Evolutionary conservation across 257 asterid species (phyloP), one percentile per base, ranked within the genome.

Genomic region (Solanum phureja): DNA sequence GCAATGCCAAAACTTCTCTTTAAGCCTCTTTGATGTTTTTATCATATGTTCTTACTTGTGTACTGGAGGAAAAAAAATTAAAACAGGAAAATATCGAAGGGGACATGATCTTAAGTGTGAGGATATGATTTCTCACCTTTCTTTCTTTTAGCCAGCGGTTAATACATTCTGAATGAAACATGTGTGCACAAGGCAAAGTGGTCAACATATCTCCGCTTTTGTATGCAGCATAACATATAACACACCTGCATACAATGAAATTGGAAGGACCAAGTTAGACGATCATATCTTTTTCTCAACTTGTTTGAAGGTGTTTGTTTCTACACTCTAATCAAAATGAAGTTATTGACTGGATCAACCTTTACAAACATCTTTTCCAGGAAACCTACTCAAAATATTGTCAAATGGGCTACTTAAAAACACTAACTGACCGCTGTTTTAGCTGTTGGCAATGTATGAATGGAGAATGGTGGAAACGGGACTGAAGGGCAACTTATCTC

Each of bases 131-230:
- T 60, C 79, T 87, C 87, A 95, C 99, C 96, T 94, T 95, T 34
- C 90, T 95, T 84, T 89, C 93, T 84, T 91, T 92, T 90, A 97
- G 89, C 98, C 99, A 95, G 44, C 91, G 94, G 6, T 73, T 89
- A 89, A 97, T 95, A 88, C 99, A 97, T 31, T 88, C 86, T 16
- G 95, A 92, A 89, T 97, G 99, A 90, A 94, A 97, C 84, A 90
- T 93, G 91, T 97, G 99, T 6, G 95, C 93, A 83, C 99, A 97
- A 64, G 98, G 99, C 93, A 97, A 92, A 84, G 93, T 90, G 46
- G 91, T 94, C 90, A 97, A 76, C 90, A 90, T 90, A 85, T 90
- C 89, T 83, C 98, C 94, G 40, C 91, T 87, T 92, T 87, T 94
- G 83, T 94, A 97, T 66, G 93, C 94, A 19, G 94, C 85, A 24